Conservation (phyloP, 2,329 filamentous ascomycete species). For the Helotiales sp. region DNA sequence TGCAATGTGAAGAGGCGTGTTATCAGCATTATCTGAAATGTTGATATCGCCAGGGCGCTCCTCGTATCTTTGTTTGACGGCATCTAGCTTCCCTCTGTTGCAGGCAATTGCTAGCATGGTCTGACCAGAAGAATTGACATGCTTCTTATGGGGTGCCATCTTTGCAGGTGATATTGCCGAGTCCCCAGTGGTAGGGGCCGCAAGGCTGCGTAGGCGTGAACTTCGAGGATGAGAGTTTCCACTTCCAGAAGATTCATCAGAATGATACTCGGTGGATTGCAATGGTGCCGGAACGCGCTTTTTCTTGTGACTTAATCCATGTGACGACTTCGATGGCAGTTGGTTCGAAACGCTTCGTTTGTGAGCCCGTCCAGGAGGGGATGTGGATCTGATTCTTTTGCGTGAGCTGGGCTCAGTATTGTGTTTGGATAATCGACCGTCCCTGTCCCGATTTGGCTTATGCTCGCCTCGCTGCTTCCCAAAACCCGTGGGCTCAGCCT, state of each 20-base stretch:
- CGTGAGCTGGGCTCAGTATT: slow-evolving; percentile 20
- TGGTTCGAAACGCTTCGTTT: slow-evolving; percentile 66
- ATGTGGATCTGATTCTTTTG: slow-evolving; percentile 48
- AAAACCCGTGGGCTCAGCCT: slow-evolving; percentile 19
- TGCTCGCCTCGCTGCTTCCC: slow-evolving; percentile 26
- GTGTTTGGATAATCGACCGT: slow-evolving; percentile 20
- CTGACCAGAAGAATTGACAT: slow-evolving; percentile 88
- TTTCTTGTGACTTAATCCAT: slow-evolving; percentile 60
- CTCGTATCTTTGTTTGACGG: slow-evolving; percentile 65
- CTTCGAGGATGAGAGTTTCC: slow-evolving; percentile 59
- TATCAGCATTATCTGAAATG: slow-evolving; percentile 90
- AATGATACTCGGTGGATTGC: slow-evolving; percentile 63
- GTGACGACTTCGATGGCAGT: slow-evolving; percentile 53
- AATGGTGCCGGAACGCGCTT: slow-evolving; percentile 61
- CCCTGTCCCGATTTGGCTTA: slow-evolving; percentile 24
- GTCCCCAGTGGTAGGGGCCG: slow-evolving; percentile 56
- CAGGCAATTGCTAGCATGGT: slow-evolving; percentile 89
- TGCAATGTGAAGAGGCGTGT: slow-evolving; percentile 92
- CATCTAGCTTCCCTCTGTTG: slow-evolving; percentile 79
- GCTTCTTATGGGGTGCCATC: slow-evolving; percentile 75
- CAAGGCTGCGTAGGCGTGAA: slow-evolving; percentile 56
- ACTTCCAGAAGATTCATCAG: slow-evolving; percentile 64
- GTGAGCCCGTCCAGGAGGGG: slow-evolving; percentile 59
- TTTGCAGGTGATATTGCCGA: slow-evolving; percentile 66
- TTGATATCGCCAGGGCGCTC: slow-evolving; percentile 88